Base-by-base conservation (phyloP, 306 rosid species). In the Prosopis cineraria region DNA sequence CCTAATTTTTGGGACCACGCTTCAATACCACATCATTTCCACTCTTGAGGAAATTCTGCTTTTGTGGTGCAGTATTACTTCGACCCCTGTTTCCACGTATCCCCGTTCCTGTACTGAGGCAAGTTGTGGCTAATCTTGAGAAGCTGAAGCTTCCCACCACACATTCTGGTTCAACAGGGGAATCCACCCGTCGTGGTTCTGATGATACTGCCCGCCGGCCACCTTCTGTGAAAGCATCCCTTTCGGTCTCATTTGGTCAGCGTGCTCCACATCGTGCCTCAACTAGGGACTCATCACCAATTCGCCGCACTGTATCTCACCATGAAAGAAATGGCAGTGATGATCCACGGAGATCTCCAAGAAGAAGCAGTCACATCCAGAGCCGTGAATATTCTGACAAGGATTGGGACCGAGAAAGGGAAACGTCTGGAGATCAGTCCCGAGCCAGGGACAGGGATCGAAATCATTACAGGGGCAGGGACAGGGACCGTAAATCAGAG, bases 181-280 rank as follows among this genome's bases (percentile, higher is more conserved):
- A 95, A 58, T 72, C 96, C 53, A 90, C 88, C 39, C 99, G 99
- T 22, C 91, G 88, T 5, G 94, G 97, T 59, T 91, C 99, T 45
- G 99, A 93, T 80, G 99, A 95, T 73, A 95, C 96, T 73, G 99
- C 99, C 65, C 96, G 99, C 12, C 91, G 99, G 25, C 99, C 99
- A 5, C 99, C 99, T 43, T 95, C 99, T 65, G 99, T 95, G 60
- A 95, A 93, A 82, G 99, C 99, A 4, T 89, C 99, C 22, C 98
- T 95, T 64, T 93, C 99, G 20, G 99, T 95, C 74, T 93, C 99
- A 74, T 95, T 95, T 88, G 98, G 99, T 66, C 99, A 95, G 80
- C 93, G 99, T 34, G 99, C 99, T 29, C 99, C 99, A 44, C 99
- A 95, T 84, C 97, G 98, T 17, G 98, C 99, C 45, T 89, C 98